phyloP scores from a whole-genome alignment of 345 rosid species.

The Rubroshorea leprosula region DNA sequence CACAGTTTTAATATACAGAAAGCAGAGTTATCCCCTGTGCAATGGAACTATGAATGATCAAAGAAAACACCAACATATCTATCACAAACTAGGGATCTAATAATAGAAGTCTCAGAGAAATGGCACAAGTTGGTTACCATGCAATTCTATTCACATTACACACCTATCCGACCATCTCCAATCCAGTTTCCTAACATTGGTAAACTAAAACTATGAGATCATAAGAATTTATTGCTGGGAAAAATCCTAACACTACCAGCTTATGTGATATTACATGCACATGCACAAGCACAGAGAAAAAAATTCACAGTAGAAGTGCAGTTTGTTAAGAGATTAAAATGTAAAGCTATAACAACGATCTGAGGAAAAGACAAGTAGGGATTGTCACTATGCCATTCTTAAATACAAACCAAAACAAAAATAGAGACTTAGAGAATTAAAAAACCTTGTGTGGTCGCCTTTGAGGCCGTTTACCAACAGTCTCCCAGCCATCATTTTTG shows the following conservation, averaged over 20 bases:
- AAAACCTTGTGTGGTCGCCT: constrained; percentile 55
- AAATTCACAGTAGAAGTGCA: not conserved
- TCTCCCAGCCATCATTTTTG: constrained; percentile 77
- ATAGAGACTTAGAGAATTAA: not conserved
- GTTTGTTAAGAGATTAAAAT: not conserved
- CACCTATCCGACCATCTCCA: no score
- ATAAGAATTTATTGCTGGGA: no score
- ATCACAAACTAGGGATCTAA: no score
- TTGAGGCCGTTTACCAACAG: constrained; percentile 56
- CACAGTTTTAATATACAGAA: no score
- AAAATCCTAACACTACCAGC: no score
- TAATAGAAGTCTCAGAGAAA: no score
- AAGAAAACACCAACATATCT: no score
- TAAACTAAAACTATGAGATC: not conserved
- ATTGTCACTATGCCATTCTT: not conserved
- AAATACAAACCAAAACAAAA: not conserved
- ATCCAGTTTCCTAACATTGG: no score
- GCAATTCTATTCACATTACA: not conserved
- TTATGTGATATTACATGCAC: no score
- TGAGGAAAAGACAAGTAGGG: not conserved
- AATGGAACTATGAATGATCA: no score
- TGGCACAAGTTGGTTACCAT: not conserved
- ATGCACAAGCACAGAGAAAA: not conserved
- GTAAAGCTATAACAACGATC: not conserved
- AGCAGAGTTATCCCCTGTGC: no score